Percentiles rank a stretch among this genome's conserved stretches.
phyloP scores from a whole-genome alignment of 2,329 filamentous ascomycete genomes.

The Rhinocladiella similis region DNA sequence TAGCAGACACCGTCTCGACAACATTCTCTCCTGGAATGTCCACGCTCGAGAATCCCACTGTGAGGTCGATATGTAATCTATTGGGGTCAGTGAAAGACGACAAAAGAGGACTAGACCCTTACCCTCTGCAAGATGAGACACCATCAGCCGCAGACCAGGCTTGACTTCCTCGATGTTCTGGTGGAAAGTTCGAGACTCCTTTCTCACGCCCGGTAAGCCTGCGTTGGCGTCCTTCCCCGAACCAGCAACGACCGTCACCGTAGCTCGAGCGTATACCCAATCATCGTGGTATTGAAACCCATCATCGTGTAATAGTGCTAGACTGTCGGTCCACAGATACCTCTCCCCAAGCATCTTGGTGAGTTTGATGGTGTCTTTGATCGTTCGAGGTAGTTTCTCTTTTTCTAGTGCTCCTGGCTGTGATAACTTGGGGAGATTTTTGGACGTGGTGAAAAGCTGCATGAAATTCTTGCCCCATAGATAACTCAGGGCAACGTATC shows the following conservation, averaged over 20 bases:
- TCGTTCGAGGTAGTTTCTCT: slow-evolving; percentile 29
- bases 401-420: slow-evolving; percentile 27
- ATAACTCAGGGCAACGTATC: slow-evolving; percentile 31
- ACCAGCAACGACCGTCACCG: slow-evolving; percentile 27
- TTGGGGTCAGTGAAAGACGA: neutral
- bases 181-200: slow-evolving; percentile 29
- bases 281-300: slow-evolving; percentile 32
- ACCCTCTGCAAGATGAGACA: slow-evolving; percentile 30
- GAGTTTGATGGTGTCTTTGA: slow-evolving; percentile 31
- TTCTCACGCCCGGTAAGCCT: slow-evolving; percentile 30
- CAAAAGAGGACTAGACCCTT: neutral
- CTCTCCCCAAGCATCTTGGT: slow-evolving; percentile 28
- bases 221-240: slow-evolving; percentile 31
- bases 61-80: slow-evolving; percentile 32
- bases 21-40: slow-evolving; percentile 43
- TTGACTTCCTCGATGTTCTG: slow-evolving; percentile 29
- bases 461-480: slow-evolving; percentile 31
- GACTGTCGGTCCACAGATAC: slow-evolving; percentile 32
- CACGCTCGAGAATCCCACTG: slow-evolving; percentile 40
- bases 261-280: slow-evolving; percentile 30
- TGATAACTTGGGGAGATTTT: slow-evolving; percentile 27
- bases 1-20: slow-evolving; percentile 38
- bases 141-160: slow-evolving; percentile 29
- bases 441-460: slow-evolving; percentile 29
- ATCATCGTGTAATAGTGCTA: slow-evolving; percentile 29